Conservation (phyloP, 116 monocot species). For the Cymodocea nodosa region DNA sequence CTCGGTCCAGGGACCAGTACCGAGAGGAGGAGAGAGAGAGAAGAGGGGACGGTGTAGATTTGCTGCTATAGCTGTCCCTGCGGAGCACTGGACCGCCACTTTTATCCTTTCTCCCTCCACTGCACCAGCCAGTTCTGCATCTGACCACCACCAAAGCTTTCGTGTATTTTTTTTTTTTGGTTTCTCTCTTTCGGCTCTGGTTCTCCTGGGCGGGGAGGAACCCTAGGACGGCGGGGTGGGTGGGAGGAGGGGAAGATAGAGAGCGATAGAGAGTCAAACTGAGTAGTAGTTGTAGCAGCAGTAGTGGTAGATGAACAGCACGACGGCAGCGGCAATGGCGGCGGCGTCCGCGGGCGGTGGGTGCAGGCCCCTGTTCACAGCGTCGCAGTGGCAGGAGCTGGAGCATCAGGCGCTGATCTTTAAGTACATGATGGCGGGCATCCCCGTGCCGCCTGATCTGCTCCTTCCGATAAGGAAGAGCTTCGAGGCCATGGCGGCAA, state of each 20-base stretch:
- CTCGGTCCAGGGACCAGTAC: not conserved
- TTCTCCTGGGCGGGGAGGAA: slow-evolving; percentile 5
- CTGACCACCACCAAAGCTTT: not conserved
- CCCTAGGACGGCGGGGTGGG: not conserved
- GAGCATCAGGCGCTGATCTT: slow-evolving; percentile 90
- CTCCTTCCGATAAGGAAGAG: slow-evolving; percentile 57
- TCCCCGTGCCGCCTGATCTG: slow-evolving; percentile 78
- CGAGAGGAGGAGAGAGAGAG: not conserved
- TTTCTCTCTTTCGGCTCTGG: not conserved
- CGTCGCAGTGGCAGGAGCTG: slow-evolving; percentile 89
- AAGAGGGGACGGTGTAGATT: not conserved
- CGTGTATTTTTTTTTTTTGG: not conserved
- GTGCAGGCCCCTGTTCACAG: slow-evolving; percentile 53
- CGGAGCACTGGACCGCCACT: slow-evolving; percentile 6
- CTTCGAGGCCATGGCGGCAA: slow-evolving; percentile 34
- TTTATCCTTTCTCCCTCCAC: slow-evolving; percentile 1
- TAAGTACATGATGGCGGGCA: slow-evolving; percentile 85
- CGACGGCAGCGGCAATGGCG: slow-evolving; percentile 4
- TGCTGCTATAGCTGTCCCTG: not conserved
- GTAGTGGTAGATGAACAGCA: not conserved
- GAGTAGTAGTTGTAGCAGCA: too few species aligned
- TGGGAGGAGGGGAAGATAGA: not conserved
- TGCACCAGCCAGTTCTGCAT: not conserved
- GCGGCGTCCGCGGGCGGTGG: slow-evolving; percentile 7
- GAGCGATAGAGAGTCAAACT: not conserved